These are phyloP conservation scores for Lonicera japonica DNA, from an alignment of 129 eudicot species.

Conservation along the genomic window DNA sequence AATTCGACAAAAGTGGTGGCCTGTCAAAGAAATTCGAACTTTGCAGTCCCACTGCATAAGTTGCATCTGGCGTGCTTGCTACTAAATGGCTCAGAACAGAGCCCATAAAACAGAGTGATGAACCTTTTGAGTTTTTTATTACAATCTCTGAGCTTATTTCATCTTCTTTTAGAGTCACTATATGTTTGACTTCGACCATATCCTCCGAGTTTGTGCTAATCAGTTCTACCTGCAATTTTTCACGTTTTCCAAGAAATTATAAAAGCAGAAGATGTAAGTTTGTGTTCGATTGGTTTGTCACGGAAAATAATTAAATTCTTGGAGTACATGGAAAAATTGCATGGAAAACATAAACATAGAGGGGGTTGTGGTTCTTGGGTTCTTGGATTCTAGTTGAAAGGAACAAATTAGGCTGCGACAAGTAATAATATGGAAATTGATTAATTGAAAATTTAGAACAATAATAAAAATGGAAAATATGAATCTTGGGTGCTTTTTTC, in stretches of 20 bases:
- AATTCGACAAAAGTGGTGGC: slow-evolving; percentile 54
- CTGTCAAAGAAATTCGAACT: slow-evolving; percentile 53
- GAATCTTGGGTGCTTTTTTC: too few species aligned
- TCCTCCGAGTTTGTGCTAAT: slow-evolving; percentile 34
- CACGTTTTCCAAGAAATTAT: neutral
- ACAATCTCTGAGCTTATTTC: slow-evolving; percentile 49
- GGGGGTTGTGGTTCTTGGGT: too few species aligned
- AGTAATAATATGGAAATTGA: too few species aligned
- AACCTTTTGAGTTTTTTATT: slow-evolving; percentile 40
- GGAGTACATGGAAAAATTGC: too few species aligned
- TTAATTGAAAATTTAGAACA: too few species aligned
- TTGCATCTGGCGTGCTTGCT: slow-evolving; percentile 92
- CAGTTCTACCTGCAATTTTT: slow-evolving; percentile 57
- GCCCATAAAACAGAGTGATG: slow-evolving; percentile 50
- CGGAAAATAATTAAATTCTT: too few species aligned
- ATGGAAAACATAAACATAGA: too few species aligned
- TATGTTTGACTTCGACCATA: slow-evolving; percentile 47
- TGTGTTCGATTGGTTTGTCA: too few species aligned
- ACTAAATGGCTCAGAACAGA: slow-evolving; percentile 68
- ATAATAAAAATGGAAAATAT: too few species aligned
- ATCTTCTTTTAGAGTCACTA: slow-evolving; percentile 50
- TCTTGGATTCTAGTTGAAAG: too few species aligned
- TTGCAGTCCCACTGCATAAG: slow-evolving; percentile 67
- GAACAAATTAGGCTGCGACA: too few species aligned
- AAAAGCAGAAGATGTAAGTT: too few species aligned